Base-by-base conservation (phyloP, 2,329 filamentous ascomycete genomes). In the Xylariaceae sp. region DNA sequence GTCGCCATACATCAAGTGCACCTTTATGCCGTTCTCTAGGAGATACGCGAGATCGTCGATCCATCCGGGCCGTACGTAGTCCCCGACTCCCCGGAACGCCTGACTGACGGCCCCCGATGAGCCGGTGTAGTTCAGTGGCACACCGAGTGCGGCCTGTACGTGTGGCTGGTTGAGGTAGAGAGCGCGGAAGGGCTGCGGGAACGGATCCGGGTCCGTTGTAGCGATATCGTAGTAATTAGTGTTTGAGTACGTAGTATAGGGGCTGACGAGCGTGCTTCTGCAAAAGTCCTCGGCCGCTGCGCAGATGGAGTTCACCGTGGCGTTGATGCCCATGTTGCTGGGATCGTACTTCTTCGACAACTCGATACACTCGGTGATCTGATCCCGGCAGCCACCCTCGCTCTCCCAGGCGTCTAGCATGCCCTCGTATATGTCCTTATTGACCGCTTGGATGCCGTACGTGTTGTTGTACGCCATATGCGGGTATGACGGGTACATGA, bases 191-290 rank as follows among this genome's bases (percentile, higher is more conserved):
- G 76, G 73, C 0, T 76, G 72, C 0, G 82, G 82, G 60, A 82
- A 84, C 0, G 81, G 78, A 57, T 83, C 81, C 0, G 75, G 76
- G 13, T 74, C 66, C 3, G 76, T 71, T 6, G 82, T 79, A 0
- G 79, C 78, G 37, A 86, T 77, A 61, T 87, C 83, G 69, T 84
- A 86, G 71, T 81, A 81, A 55, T 81, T 81, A 4, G 78, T 74
- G 7, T 76, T 77, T 0, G 66, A 67, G 48, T 64, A 64, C 11
- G 64, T 55, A 10, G 67, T 64, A 39, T 67, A 71, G 1, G 67
- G 69, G 1, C 56, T 64, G 4, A 68, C 65, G 8, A 70, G 68
- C 7, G 66, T 13, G 9, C 23, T 62, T 9, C 57, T 63, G 62
- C 68, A 71, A 57, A 70, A 68, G 2, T 61, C 68, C 55, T 70